Conservation (phyloP, 768 basidiomycete genomes). For the Lentinula lateritia region DNA sequence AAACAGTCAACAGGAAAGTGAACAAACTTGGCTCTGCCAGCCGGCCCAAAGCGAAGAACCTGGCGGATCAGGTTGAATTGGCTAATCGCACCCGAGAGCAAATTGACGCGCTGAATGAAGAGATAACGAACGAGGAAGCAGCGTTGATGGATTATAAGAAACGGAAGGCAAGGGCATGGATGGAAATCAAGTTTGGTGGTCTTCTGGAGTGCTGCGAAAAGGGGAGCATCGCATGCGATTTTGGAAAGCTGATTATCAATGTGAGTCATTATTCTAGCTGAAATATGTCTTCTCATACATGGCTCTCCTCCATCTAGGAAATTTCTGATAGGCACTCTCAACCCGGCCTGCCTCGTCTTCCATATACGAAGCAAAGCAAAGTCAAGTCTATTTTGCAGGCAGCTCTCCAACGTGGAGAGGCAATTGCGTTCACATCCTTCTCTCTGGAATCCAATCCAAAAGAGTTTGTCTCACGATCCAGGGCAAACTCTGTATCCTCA, state of each 20-base stretch:
- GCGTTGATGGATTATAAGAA: constrained; percentile 82
- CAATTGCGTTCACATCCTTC: constrained; percentile 41
- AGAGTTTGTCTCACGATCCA: not conserved
- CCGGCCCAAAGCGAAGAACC: constrained; percentile 47
- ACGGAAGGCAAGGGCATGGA: constrained; percentile 55
- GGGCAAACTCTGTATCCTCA: not conserved
- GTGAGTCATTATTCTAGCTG: constrained; percentile 20
- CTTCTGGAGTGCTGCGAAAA: constrained; percentile 82
- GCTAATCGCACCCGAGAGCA: constrained; percentile 69
- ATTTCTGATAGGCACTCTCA: constrained; percentile 74
- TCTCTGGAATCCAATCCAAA: constrained; percentile 1
- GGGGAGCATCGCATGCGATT: constrained; percentile 52
- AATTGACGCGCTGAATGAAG: constrained; percentile 70
- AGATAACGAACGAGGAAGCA: constrained; percentile 81
- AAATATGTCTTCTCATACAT: not conserved
- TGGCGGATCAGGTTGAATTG: constrained; percentile 63
- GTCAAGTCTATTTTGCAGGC: constrained; percentile 60
- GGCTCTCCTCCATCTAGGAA: constrained; percentile 37
- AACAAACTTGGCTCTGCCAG: constrained; percentile 85
- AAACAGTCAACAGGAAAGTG: constrained; percentile 82
- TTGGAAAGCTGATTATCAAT: constrained; percentile 46
- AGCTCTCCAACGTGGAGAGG: constrained; percentile 46
- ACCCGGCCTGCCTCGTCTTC: constrained; percentile 69
- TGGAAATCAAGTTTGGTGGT: constrained; percentile 86
- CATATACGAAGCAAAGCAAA: constrained; percentile 63